These are phyloP conservation scores for Rhipidocladum racemiflorum DNA, from an alignment of 176 grass and related monocot genomes.

Conservation along the genomic window DNA sequence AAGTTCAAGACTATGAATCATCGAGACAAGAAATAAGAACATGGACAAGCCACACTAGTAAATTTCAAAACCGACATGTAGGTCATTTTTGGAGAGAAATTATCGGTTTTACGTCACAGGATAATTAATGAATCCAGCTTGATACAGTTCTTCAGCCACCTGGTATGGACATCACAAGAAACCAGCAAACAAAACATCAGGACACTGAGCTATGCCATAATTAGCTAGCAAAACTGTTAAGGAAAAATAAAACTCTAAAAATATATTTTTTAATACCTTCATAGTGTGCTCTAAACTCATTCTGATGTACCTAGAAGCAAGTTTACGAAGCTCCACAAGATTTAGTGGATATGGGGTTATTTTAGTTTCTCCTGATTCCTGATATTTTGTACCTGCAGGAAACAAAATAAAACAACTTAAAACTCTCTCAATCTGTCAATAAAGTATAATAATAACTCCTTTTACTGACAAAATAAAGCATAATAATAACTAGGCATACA, in stretches of 20 bases:
- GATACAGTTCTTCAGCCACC: conserved; percentile 86
- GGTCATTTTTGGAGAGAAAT: conserved; percentile 80
- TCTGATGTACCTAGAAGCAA: conserved; percentile 91
- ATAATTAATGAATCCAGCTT: no score
- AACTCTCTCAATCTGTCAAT: no score
- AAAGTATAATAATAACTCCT: no score
- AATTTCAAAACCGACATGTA: conserved; percentile 63
- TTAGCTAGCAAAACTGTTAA: conserved; percentile 12
- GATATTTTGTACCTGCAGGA: conserved; percentile 67
- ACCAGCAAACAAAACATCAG: conserved; percentile 29
- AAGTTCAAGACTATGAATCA: not conserved
- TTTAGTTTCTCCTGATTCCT: conserved; percentile 87
- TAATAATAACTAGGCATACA: no score
- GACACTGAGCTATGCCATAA: conserved; percentile 6
- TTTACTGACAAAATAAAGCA: no score
- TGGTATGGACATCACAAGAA: conserved; percentile 32
- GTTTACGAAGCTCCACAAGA: conserved; percentile 96
- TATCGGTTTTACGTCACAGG: no score
- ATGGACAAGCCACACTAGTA: conserved; percentile 12
- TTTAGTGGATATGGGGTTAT: conserved; percentile 93
- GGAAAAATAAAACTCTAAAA: conserved; percentile 23
- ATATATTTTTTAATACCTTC: conserved; percentile 55
- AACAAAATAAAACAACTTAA: conserved; percentile 13
- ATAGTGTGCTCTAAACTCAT: conserved; percentile 94
- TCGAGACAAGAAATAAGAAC: conserved; percentile 14